phyloP scores from a whole-genome alignment of 2,329 filamentous ascomycete genomes.

The Apiospora arundinis region DNA sequence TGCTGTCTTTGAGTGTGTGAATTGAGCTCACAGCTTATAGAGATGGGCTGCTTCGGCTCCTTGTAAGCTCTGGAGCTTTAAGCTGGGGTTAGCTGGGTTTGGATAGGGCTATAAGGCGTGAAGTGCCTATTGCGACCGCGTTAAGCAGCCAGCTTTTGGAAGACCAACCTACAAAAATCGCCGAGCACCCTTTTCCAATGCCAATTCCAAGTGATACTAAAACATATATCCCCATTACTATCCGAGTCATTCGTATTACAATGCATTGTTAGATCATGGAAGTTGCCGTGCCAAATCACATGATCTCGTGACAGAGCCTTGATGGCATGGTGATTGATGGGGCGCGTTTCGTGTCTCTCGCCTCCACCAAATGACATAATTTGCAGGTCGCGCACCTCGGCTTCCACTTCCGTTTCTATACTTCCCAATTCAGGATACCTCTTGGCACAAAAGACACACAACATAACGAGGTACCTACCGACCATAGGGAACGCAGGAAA shows the following conservation, averaged over 20 bases:
- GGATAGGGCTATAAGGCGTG: too few species aligned
- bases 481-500: not conserved
- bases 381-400: not conserved
- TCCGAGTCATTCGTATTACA: not conserved
- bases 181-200: too few species aligned
- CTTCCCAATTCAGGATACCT: not conserved
- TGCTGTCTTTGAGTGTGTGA: too few species aligned
- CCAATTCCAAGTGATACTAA: not conserved
- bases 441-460: not conserved
- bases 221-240: not conserved
- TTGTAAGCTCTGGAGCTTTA: too few species aligned
- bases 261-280: not conserved
- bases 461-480: not conserved
- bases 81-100: too few species aligned
- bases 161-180: too few species aligned
- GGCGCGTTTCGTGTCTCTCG: slow-evolving; percentile 3
- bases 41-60: too few species aligned
- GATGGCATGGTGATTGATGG: not conserved
- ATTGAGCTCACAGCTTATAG: too few species aligned
- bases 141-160: too few species aligned
- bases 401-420: not conserved
- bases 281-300: not conserved
- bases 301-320: not conserved
- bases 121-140: too few species aligned
- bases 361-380: not conserved